Evolutionary conservation across 176 grass and related monocot species (phyloP).

Genomic region (Hordeum marinum): DNA sequence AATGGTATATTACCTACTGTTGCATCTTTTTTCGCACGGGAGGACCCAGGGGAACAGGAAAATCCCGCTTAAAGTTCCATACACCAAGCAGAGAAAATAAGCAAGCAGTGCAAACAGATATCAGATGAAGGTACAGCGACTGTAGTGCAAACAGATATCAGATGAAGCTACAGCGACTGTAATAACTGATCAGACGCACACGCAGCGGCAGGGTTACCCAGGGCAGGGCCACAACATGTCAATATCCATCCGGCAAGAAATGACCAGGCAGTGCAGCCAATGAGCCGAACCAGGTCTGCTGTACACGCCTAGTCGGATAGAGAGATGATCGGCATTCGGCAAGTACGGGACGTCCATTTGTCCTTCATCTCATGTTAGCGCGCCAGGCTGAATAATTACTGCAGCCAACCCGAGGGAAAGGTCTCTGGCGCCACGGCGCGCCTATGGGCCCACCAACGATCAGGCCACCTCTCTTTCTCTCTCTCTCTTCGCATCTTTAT

Average conservation of each 20-base stretch:
- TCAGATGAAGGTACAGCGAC: too few species aligned
- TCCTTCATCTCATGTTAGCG: background rate
- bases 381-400: conserved; percentile 16
- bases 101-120: too few species aligned
- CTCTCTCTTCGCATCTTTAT: background rate
- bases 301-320: background rate
- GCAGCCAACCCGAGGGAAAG: background rate
- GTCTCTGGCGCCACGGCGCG: background rate
- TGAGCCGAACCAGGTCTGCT: background rate
- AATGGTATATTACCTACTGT: too few species aligned
- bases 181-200: background rate
- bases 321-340: background rate
- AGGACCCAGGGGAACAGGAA: too few species aligned
- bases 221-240: background rate
- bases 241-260: background rate
- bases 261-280: background rate
- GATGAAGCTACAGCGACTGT: too few species aligned
- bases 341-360: background rate
- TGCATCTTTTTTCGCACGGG: too few species aligned
- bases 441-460: background rate
- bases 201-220: background rate
- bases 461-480: background rate
- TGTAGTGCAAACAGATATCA: too few species aligned
- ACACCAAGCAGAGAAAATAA: too few species aligned
- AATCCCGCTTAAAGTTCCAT: too few species aligned